Conservation (phyloP, 805 yeast genomes). For the Yamadazyma scolyti region DNA sequence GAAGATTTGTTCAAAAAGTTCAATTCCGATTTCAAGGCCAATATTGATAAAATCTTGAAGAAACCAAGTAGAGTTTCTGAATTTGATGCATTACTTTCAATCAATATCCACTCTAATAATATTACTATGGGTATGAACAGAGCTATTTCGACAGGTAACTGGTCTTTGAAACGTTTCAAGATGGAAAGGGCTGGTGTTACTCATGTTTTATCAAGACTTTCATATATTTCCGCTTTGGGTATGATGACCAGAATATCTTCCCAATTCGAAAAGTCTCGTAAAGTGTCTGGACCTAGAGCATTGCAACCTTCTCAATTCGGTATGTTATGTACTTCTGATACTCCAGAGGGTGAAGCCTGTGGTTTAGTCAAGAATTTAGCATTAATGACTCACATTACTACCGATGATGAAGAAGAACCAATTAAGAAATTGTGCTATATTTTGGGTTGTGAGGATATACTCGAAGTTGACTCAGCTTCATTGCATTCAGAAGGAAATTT, state of each 20-base stretch:
- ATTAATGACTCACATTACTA: constrained; percentile 96
- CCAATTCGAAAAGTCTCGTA: constrained; percentile 97
- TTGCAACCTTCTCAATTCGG: constrained; percentile 99
- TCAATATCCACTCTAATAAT: constrained; percentile 87
- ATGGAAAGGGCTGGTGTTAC: constrained; percentile 99
- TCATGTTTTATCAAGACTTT: constrained; percentile 86
- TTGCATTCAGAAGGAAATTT: constrained; percentile 74
- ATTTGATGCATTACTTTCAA: constrained; percentile 87
- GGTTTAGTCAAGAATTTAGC: constrained; percentile 97
- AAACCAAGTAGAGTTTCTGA: constrained; percentile 94
- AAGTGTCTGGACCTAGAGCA: constrained; percentile 98
- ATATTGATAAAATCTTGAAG: constrained; percentile 88
- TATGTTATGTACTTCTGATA: constrained; percentile 97
- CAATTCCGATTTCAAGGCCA: constrained; percentile 90
- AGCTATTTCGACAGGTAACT: constrained; percentile 97
- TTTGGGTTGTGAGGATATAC: constrained; percentile 87
- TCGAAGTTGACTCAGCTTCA: constrained; percentile 76
- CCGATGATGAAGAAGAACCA: constrained; percentile 96
- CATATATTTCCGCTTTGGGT: constrained; percentile 93
- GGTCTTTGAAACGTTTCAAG: constrained; percentile 98
- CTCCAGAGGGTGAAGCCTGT: constrained; percentile 99
- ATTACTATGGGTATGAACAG: constrained; percentile 92
- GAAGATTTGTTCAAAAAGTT: constrained; percentile 97
- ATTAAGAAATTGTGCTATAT: constrained; percentile 70
- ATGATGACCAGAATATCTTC: constrained; percentile 99